Percentiles rank a stretch among this genome's conserved stretches.
Evolutionary conservation across 2,329 filamentous ascomycete genomes (phyloP).

Genomic region (Lasiodiplodia citricola): DNA sequence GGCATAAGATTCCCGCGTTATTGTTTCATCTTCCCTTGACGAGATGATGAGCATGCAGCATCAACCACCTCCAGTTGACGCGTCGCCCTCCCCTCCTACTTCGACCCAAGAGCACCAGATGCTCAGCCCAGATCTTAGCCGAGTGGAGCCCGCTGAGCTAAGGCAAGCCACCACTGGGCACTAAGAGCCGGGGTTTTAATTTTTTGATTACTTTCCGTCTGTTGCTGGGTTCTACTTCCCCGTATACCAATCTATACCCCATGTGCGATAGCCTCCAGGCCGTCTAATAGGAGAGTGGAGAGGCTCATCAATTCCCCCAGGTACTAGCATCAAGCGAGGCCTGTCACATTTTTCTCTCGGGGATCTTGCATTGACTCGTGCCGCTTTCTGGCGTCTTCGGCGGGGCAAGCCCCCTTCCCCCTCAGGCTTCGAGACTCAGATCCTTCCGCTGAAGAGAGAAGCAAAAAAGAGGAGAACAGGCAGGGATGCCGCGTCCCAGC

Average conservation of each 20-base stretch:
- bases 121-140: neutral
- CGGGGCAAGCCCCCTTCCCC: neutral
- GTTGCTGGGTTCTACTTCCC: neutral
- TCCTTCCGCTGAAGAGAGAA: neutral
- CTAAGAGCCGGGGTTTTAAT: neutral
- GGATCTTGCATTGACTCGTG: neutral
- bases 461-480: neutral
- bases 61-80: neutral
- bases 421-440: neutral
- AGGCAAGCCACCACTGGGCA: neutral
- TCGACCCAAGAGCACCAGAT: neutral
- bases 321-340: slow-evolving; percentile 2
- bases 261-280: neutral
- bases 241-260: neutral
- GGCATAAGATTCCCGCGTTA: slow-evolving; percentile 7
- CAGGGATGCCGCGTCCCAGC: neutral
- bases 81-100: neutral
- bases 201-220: neutral
- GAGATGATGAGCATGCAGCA: slow-evolving; percentile 8
- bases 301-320: neutral
- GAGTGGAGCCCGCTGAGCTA: neutral
- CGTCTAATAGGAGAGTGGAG: slow-evolving; percentile 6
- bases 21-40: slow-evolving; percentile 16
- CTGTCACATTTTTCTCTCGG: neutral
- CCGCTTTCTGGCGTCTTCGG: neutral